Evolutionary conservation across 805 yeast genomes (phyloP).

Genomic region (Kluyveromyces nonfermentans): DNA sequence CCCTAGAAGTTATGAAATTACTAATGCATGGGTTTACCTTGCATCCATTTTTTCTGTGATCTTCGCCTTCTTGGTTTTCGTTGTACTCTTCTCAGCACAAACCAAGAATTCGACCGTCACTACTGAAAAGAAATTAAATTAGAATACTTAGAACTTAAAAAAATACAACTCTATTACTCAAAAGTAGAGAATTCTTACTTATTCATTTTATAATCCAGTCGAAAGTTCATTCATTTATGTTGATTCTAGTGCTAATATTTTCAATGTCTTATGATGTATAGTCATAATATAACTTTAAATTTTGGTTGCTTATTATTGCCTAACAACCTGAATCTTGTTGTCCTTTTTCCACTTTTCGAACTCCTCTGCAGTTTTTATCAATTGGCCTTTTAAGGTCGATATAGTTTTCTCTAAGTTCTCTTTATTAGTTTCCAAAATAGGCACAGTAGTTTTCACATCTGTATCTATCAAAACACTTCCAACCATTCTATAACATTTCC

Average conservation of each 20-base stretch:
- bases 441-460: conserved; percentile 65
- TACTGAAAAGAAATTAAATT: conserved; percentile 1
- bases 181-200: neutral
- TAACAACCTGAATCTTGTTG: conserved; percentile 28
- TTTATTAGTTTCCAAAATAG: conserved; percentile 48
- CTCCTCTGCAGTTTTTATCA: conserved; percentile 23
- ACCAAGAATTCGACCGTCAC: conserved; percentile 7
- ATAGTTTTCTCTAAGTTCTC: conserved; percentile 33
- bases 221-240: neutral
- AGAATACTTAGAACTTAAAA: conserved; percentile 13
- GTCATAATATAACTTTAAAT: too few species aligned
- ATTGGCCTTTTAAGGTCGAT: conserved; percentile 22
- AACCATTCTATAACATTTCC: conserved; percentile 87
- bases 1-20: conserved; percentile 84
- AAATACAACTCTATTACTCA: conserved; percentile 6
- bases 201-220: neutral
- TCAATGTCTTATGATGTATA: too few species aligned
- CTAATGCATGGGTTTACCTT: conserved; percentile 88
- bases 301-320: conserved; percentile 12
- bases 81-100: conserved; percentile 43
- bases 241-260: neutral
- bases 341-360: conserved; percentile 30
- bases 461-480: conserved; percentile 88
- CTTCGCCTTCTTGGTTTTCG: conserved; percentile 67
- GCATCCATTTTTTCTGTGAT: conserved; percentile 62